phyloP scores from a whole-genome alignment of 2,329 filamentous ascomycete species.

The Cercospora citrullina region DNA sequence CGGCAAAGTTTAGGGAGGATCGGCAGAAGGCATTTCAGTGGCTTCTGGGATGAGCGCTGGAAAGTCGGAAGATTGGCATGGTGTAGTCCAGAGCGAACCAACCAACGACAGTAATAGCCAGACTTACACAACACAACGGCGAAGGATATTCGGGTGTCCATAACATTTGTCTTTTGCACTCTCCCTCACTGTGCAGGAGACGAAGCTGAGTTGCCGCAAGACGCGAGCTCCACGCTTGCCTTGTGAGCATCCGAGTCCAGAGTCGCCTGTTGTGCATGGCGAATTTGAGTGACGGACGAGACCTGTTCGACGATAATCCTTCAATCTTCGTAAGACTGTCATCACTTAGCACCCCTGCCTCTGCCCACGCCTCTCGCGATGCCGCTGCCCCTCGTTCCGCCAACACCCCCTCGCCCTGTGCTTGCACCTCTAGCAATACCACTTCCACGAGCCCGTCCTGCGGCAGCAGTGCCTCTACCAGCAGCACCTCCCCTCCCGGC shows the following conservation, averaged over 20 bases:
- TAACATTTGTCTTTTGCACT: neutral
- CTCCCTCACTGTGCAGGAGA: neutral
- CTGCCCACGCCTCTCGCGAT: constrained; percentile 36
- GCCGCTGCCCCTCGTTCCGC: constrained; percentile 29
- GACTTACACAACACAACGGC: neutral
- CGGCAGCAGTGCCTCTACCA: constrained; percentile 23
- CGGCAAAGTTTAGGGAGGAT: constrained; percentile 32
- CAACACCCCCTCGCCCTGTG: constrained; percentile 30
- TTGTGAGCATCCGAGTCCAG: neutral
- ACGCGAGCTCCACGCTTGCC: neutral
- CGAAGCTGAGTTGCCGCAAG: neutral
- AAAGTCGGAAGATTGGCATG: neutral
- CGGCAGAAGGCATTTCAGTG: constrained; percentile 35
- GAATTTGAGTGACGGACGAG: neutral
- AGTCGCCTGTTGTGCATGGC: neutral
- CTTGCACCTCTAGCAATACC: constrained; percentile 37
- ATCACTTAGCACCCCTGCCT: constrained; percentile 36
- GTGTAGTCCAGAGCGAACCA: neutral
- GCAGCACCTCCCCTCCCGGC: neutral
- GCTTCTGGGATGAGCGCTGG: constrained; percentile 24
- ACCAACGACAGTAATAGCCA: neutral
- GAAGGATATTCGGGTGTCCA: neutral
- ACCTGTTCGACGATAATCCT: neutral
- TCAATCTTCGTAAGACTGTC: neutral
- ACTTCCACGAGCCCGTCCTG: constrained; percentile 31